Percentiles rank a stretch among this genome's conserved stretches.
Evolutionary conservation across 1,284 basidiomycete genomes (phyloP).

Genomic region (Flammula alnicola): DNA sequence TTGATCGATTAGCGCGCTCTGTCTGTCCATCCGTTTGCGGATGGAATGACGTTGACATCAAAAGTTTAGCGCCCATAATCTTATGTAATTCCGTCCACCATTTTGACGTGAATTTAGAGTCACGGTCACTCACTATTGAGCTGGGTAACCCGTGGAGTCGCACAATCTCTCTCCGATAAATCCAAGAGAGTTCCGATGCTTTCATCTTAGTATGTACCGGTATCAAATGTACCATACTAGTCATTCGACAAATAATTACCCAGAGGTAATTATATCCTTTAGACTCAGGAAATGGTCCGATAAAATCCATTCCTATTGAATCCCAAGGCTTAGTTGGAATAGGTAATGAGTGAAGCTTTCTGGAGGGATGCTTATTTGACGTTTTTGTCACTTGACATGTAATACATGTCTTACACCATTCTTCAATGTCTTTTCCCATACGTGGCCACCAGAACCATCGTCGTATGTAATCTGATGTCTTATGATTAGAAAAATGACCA

Average conservation of each 20-base stretch:
- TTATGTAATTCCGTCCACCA: constrained; percentile 34
- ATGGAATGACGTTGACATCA: constrained; percentile 49
- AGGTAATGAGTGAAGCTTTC: constrained; percentile 33
- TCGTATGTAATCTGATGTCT: constrained; percentile 32
- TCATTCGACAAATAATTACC: constrained; percentile 39
- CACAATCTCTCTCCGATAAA: constrained; percentile 36
- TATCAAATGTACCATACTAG: constrained; percentile 40
- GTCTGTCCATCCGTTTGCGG: constrained; percentile 45
- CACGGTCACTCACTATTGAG: constrained; percentile 28
- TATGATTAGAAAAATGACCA: constrained; percentile 31
- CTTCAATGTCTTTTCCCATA: constrained; percentile 23
- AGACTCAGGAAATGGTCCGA: constrained; percentile 39
- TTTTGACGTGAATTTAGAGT: constrained; percentile 29
- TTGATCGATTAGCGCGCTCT: constrained; percentile 32
- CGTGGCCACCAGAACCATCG: constrained; percentile 42
- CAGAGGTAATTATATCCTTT: constrained; percentile 34
- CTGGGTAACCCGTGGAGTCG: constrained; percentile 35
- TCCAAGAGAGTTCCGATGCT: constrained; percentile 35
- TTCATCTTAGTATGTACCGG: constrained; percentile 28
- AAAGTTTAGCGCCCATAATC: constrained; percentile 28
- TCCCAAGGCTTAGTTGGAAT: constrained; percentile 36
- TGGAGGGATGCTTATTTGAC: constrained; percentile 23
- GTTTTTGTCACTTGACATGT: constrained; percentile 32
- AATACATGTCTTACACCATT: constrained; percentile 35
- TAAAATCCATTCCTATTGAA: constrained; percentile 41